A percentile compares a stretch with the other conserved stretches of the same genome.
phyloP scores from a whole-genome alignment of 176 grass and related monocot species.

The Phyllostachys edulis region DNA sequence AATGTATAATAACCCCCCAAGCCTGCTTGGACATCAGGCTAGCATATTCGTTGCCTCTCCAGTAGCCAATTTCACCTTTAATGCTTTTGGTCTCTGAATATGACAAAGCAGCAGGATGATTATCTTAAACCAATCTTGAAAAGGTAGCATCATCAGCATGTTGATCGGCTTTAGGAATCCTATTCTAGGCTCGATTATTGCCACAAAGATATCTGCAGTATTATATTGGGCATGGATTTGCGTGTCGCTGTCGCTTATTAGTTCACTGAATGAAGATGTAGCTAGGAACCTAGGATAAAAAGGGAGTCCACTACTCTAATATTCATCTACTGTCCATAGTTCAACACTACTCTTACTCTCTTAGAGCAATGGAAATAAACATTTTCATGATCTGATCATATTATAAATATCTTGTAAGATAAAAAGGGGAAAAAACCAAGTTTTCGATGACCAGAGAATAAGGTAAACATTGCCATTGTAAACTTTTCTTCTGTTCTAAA shows the following conservation, averaged over 20 bases:
- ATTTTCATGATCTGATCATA: not conserved
- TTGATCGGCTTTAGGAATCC: not conserved
- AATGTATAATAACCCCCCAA: not conserved
- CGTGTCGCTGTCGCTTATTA: not conserved
- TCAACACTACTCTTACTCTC: not conserved
- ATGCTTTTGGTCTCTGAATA: constrained; percentile 1
- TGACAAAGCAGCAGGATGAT: constrained; percentile 3
- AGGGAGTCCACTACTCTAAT: not conserved
- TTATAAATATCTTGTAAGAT: not conserved
- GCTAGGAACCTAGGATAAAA: constrained; percentile 3
- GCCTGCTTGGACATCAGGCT: constrained; percentile 7
- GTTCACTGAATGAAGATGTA: not conserved
- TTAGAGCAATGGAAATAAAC: not conserved
- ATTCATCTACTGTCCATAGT: not conserved
- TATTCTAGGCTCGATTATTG: not conserved
- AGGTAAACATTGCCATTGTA: too few relatives aligned
- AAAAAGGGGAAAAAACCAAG: too few relatives aligned
- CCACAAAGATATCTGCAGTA: not conserved
- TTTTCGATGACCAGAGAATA: too few relatives aligned
- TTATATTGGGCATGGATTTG: not conserved
- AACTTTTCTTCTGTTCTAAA: not conserved
- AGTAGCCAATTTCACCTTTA: constrained; percentile 11
- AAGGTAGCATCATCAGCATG: not conserved
- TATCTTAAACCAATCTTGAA: not conserved
- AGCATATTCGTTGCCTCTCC: constrained; percentile 46